These are phyloP conservation scores for Acorus calamus DNA, from an alignment of 106 monocot species.

Conservation along the genomic window DNA sequence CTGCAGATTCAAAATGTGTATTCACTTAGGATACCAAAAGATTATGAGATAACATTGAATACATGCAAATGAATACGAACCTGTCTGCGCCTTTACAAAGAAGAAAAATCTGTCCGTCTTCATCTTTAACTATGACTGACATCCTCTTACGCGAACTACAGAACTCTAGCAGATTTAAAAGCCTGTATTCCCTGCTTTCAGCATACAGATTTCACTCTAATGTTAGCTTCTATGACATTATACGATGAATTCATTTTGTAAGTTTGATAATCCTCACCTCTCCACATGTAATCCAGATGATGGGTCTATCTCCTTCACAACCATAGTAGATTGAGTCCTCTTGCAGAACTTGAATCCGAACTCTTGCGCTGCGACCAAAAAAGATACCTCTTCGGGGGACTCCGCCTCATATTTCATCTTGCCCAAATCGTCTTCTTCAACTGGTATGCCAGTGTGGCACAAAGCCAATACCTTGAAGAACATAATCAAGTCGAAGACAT, in stretches of 20 bases:
- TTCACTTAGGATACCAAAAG: too few relatives aligned
- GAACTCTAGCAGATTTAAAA: constrained; percentile 21
- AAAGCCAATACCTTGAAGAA: constrained; percentile 17
- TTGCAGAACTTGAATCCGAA: constrained; percentile 18
- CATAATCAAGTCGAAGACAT: constrained; percentile 1
- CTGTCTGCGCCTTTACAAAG: constrained; percentile 25
- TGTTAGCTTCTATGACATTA: too few relatives aligned
- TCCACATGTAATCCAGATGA: constrained; percentile 3
- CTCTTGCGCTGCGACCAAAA: constrained; percentile 16
- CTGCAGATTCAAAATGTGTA: background rate
- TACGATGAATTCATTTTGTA: too few relatives aligned
- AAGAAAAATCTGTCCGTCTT: constrained; percentile 20
- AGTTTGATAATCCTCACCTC: constrained; percentile 4
- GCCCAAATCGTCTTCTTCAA: constrained; percentile 6
- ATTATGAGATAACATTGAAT: too few relatives aligned
- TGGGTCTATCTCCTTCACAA: constrained; percentile 10
- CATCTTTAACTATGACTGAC: constrained; percentile 20
- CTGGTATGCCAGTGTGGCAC: constrained; percentile 21
- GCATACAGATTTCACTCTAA: too few relatives aligned
- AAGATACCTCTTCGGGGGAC: constrained; percentile 24
- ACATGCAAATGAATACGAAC: background rate
- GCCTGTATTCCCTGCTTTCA: constrained; percentile 13
- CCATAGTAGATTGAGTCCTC: constrained; percentile 14
- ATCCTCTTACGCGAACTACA: constrained; percentile 17
- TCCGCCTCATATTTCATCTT: constrained; percentile 23